Base-by-base conservation (phyloP, 2,329 filamentous ascomycete species). In the Colletotrichum liriopes region DNA sequence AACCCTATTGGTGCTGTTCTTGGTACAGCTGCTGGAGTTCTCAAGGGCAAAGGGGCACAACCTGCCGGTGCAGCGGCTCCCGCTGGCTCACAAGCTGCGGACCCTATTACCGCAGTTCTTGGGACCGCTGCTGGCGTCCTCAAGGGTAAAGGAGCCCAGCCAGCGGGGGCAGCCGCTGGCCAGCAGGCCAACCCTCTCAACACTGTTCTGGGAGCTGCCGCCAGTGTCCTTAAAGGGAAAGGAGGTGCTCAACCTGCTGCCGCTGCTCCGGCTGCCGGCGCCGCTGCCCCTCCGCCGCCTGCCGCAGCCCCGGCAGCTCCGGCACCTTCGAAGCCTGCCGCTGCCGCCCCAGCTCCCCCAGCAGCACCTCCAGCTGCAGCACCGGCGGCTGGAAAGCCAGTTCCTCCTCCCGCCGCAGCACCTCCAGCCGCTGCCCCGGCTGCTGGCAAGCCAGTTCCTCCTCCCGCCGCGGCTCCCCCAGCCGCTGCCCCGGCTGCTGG, bases 31-130 rank as follows among this genome's bases (percentile, higher is more conserved):
- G 67, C 63, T 11, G 62, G 67, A 11, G 63, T 71, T 5, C 47
- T 71, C 2, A 71, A 71, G 41, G 67, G 67, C 1, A 71, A 71
- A 32, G 67, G 67, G 1, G 63, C 26, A 12, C 67, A 71, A n/a
- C 67, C 67, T 20, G 67, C 68, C 55, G 68, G 65, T 39, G 68
- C 68, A 5, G 64, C 68, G 7, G 68, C 68, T 18, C 68, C 68
- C 2, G 68, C 68, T 11, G 68, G 68, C 16, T 56, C 56, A 4
- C 65, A 71, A 68, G 68, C 68, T 8, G 65, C 68, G 1, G 58
- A 68, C 18, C 68, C 68, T 0, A 39, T 71, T 8, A 52, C 43
- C 8, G 32, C 65, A 11, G 68, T 71, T 7, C 43, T 71, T n/a
- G 68, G 68, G 35, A 68, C 64, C 2, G 69, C 69, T 9, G 69